These are phyloP conservation scores for Phoma sp. DNA, from an alignment of 2,329 filamentous ascomycete genomes.

Conservation along the genomic window DNA sequence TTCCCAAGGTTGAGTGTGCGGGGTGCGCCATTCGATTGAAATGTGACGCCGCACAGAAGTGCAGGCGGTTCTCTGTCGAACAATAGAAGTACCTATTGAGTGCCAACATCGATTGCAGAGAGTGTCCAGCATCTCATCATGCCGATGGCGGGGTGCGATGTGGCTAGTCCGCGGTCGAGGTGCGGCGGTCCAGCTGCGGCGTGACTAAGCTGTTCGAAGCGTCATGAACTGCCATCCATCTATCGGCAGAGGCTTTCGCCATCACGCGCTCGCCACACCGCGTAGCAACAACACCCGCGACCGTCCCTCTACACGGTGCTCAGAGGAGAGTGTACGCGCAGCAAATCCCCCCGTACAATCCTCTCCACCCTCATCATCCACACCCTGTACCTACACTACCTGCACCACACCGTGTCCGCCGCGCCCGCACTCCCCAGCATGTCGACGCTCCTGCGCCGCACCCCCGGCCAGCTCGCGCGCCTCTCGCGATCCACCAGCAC, in stretches of 20 bases:
- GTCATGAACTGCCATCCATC: conserved; percentile 12
- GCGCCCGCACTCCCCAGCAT: conserved; percentile 54
- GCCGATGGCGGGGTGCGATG: too few relatives aligned
- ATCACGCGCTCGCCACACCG: conserved; percentile 16
- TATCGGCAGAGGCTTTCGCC: conserved; percentile 14
- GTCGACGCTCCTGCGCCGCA: conserved; percentile 69
- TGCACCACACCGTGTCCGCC: conserved; percentile 1
- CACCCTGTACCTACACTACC: conserved; percentile 13
- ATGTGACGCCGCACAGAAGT: neutral
- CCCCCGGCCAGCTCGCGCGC: conserved; percentile 67
- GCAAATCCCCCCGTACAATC: neutral
- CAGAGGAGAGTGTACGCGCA: conserved; percentile 5
- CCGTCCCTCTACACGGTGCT: neutral
- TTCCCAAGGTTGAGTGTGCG: neutral
- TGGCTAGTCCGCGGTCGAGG: too few relatives aligned
- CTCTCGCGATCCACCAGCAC: conserved; percentile 64
- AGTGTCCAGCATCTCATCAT: too few relatives aligned
- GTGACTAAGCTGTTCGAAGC: conserved; percentile 1
- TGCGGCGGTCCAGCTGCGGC: neutral
- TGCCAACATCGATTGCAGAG: too few relatives aligned
- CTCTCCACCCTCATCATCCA: neutral
- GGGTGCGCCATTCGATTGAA: neutral
- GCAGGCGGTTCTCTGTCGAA: too few relatives aligned
- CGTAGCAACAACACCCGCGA: neutral
- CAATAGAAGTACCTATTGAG: too few relatives aligned